Base-by-base conservation (phyloP, 2,329 filamentous ascomycete genomes). In the Dendrostoma leiphaemia region DNA sequence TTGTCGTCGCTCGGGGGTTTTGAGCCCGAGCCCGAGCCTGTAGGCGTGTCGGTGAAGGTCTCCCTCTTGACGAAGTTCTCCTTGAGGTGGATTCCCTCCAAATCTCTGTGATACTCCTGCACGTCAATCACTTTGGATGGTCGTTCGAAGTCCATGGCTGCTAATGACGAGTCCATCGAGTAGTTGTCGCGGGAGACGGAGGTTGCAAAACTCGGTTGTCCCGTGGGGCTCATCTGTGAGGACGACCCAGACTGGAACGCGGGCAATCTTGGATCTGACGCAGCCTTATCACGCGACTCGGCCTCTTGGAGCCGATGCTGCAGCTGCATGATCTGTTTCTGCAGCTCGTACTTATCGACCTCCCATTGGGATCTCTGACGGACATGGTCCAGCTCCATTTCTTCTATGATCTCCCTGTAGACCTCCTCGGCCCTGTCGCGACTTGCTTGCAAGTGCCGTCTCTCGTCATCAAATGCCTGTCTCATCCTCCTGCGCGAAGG, bases 1-100 rank as follows among this genome's bases (percentile, higher is more conserved):
- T 48, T 56, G 21, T 64, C 65, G 43, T 54, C 56, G 28, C 68
- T 69, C 2, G 64, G 59, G 3, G 56, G 55, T 41, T 62, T 67
- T n/a, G 67, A 63, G 28, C 55, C 63, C 15, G 67, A 63, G 29
- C 57, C 63, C 19, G 59, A 53, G n/a, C 59, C 58, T 17, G 68
- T 62, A 10, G 63, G 64, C 15, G 62, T 65, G 55, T 76, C 69
- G n/a, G 68, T 72, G 58, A 83, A 83, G 3, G 80, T 83, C 34
- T 74, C 62, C 60, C 71, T 78, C 62, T 78, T 74, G 13, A 84
- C 70, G 1, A 80, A 80, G 13, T 74, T 75, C 5, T 76, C 73
- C 64, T 78, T 82, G 60, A 85, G 73, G 1, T 77, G 74, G 48
- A 85, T 80, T 6, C 82, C 81, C 63, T 85, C 83, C n/a, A 85